These are phyloP conservation scores for Fraxinus excelsior DNA, from an alignment of 257 asterid species.

Conservation along the genomic window DNA sequence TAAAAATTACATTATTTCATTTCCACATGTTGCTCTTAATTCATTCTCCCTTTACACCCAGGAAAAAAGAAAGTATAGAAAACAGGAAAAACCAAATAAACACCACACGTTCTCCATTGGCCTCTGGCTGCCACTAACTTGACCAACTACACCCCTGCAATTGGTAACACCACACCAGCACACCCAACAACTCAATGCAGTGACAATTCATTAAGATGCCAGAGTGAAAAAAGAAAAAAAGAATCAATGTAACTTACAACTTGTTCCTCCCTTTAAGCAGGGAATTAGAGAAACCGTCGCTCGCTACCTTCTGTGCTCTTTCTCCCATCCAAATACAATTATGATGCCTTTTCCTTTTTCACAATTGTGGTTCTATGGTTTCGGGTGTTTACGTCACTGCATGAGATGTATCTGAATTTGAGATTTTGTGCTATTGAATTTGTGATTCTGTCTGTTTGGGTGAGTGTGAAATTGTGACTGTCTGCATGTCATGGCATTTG, in stretches of 20 bases:
- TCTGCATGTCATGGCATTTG: no score
- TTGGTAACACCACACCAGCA: not conserved
- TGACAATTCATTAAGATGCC: not conserved
- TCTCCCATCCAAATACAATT: not conserved
- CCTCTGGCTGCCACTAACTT: no score
- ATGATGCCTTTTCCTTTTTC: not conserved
- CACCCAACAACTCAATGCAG: not conserved
- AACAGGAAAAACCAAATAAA: no score
- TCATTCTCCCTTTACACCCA: not conserved
- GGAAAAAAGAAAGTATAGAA: no score
- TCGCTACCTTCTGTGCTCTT: not conserved
- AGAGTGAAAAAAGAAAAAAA: no score
- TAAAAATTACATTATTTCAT: no score
- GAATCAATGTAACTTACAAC: not conserved
- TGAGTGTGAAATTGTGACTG: not conserved
- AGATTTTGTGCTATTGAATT: not conserved
- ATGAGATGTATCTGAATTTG: not conserved
- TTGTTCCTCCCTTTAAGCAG: not conserved
- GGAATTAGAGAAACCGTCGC: not conserved
- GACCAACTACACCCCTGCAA: no score
- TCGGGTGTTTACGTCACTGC: not conserved
- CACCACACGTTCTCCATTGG: not conserved
- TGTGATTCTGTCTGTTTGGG: not conserved
- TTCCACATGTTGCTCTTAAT: not conserved
- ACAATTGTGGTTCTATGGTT: not conserved